These are phyloP conservation scores for Diplodia intermedia DNA, from an alignment of 2,329 filamentous ascomycete genomes.

Conservation along the genomic window DNA sequence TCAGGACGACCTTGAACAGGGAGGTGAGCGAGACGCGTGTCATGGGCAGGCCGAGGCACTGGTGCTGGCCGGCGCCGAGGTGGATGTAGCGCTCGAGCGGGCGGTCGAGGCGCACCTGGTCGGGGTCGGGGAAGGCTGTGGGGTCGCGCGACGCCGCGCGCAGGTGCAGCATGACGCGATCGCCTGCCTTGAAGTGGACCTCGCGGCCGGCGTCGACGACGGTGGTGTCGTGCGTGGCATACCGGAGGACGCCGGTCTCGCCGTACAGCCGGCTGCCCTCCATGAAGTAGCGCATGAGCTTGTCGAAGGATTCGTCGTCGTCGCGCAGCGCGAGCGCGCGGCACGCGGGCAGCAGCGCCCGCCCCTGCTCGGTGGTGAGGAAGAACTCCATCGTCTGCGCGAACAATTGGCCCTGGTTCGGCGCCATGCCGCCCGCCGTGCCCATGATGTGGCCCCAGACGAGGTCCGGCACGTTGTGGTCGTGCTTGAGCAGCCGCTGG, in stretches of 20 bases:
- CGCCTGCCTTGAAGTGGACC: constrained; percentile 46
- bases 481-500: constrained; percentile 57
- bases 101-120: constrained; percentile 48
- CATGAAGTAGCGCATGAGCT: constrained; percentile 59
- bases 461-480: constrained; percentile 56
- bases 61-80: constrained; percentile 52
- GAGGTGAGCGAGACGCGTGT: constrained; percentile 52
- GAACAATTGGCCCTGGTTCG: constrained; percentile 64
- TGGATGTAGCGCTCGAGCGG: constrained; percentile 54
- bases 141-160: constrained; percentile 52
- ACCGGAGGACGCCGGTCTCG: constrained; percentile 53
- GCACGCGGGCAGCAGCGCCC: constrained; percentile 56
- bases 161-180: constrained; percentile 53
- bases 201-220: constrained; percentile 45
- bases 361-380: constrained; percentile 55
- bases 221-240: constrained; percentile 43
- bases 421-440: constrained; percentile 56
- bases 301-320: constrained; percentile 53
- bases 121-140: constrained; percentile 51
- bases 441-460: constrained; percentile 66
- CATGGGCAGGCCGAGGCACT: constrained; percentile 54
- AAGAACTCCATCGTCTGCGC: constrained; percentile 65
- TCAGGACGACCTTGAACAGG: constrained; percentile 55
- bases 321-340: constrained; percentile 56
- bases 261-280: constrained; percentile 54